These are phyloP conservation scores for Geranium brycei DNA, from an alignment of 345 rosid species.

Conservation along the genomic window DNA sequence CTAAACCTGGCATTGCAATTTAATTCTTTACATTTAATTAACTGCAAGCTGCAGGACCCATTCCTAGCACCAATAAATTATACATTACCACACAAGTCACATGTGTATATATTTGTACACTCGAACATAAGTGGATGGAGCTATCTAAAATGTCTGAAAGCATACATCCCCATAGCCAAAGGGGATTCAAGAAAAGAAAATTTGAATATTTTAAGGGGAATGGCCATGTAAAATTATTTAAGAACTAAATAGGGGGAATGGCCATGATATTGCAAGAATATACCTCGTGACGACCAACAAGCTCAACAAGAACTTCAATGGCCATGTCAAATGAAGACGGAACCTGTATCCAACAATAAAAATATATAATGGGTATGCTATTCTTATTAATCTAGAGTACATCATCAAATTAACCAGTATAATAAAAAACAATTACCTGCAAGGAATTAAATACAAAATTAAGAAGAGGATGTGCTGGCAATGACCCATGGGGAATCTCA, in stretches of 20 bases:
- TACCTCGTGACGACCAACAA: constrained; percentile 81
- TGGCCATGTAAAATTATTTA: neutral
- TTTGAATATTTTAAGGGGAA: no score
- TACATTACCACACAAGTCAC: no score
- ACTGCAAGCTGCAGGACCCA: no score
- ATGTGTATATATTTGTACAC: no score
- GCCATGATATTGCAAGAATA: constrained; percentile 5
- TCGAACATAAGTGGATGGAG: no score
- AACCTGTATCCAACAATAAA: constrained; percentile 32
- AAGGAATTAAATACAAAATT: constrained; percentile 63
- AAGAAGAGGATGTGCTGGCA: constrained; percentile 74
- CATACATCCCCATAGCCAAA: neutral
- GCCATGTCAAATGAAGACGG: constrained; percentile 70
- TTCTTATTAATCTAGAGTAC: neutral
- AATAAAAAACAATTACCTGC: constrained; percentile 35
- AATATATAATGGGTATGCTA: neutral
- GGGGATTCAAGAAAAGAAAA: no score
- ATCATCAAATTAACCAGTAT: neutral
- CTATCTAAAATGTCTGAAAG: no score
- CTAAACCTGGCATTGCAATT: neutral
- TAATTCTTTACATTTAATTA: no score
- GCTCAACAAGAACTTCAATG: constrained; percentile 85
- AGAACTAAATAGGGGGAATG: neutral
- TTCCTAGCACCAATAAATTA: no score
- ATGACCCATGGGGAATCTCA: constrained; percentile 62